These are phyloP conservation scores for Uronychia binucleata DNA, from an alignment of 73 alveolate species.

Conservation along the genomic window DNA sequence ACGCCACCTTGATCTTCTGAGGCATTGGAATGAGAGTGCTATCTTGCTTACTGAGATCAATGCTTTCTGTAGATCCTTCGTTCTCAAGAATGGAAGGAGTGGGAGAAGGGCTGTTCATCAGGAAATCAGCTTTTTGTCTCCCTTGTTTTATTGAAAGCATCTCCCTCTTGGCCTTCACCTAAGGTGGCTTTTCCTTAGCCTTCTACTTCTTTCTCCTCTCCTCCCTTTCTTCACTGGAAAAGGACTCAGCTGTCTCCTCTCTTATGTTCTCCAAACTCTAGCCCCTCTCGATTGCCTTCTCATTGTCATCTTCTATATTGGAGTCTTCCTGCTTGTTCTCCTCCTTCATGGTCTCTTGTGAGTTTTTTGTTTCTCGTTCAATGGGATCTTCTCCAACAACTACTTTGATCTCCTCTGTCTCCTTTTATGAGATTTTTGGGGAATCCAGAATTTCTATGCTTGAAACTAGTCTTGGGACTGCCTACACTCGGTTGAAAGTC, in stretches of 20 bases:
- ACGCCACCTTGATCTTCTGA: background rate
- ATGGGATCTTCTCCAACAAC: background rate
- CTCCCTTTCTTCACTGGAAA: background rate
- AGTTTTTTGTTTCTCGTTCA: background rate
- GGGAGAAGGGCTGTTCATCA: background rate
- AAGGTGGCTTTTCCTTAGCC: background rate
- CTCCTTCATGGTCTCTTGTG: background rate
- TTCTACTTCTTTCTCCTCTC: background rate
- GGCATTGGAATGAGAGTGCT: background rate
- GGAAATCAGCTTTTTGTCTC: background rate
- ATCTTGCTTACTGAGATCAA: background rate
- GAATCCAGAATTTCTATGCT: too few species aligned
- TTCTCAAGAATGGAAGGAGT: background rate
- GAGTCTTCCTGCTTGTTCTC: too few species aligned
- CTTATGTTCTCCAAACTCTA: background rate
- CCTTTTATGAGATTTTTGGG: too few species aligned
- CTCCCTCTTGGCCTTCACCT: background rate
- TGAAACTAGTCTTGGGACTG: too few species aligned
- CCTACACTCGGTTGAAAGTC: too few species aligned
- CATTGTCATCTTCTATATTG: background rate
- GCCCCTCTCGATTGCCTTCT: background rate
- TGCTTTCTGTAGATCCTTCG: background rate
- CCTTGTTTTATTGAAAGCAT: too few species aligned
- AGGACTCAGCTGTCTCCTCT: background rate
- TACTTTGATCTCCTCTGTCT: too few species aligned